A percentile compares a stretch with the other conserved stretches of the same genome.
Conservation (phyloP, 2,329 filamentous ascomycete genomes). For the Diatrype stigma region DNA sequence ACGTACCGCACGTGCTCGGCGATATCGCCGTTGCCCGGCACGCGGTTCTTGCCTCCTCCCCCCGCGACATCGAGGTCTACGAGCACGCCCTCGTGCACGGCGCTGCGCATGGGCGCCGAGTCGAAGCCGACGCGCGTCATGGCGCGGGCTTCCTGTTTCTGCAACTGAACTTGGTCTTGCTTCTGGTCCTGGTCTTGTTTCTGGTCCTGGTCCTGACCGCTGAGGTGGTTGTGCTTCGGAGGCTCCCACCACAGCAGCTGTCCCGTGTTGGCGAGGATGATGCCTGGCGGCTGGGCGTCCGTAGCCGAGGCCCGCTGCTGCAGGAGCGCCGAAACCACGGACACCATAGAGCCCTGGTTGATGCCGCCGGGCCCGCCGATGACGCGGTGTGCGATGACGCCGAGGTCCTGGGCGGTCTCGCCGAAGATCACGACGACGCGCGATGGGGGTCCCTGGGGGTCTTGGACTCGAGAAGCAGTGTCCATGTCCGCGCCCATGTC, state of each 20-base stretch:
- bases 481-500: conserved; percentile 45
- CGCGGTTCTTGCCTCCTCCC: conserved; percentile 57
- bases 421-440: conserved; percentile 73
- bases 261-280: conserved; percentile 75
- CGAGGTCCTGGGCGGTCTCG: conserved; percentile 67
- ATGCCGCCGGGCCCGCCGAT: conserved; percentile 62
- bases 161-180: too few relatives aligned
- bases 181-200: too few relatives aligned
- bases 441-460: too few relatives aligned
- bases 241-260: conserved; percentile 73
- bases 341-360: conserved; percentile 64
- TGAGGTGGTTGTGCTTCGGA: conserved; percentile 28
- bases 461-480: not conserved
- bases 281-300: conserved; percentile 42
- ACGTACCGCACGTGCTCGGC: conserved; percentile 62
- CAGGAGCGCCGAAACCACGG: conserved; percentile 50
- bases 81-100: conserved; percentile 52
- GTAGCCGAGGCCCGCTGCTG: conserved; percentile 29
- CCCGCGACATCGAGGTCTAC: too few relatives aligned
- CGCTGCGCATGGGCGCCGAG: conserved; percentile 56
- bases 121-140: conserved; percentile 57
- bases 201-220: too few relatives aligned
- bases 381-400: conserved; percentile 67
- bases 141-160: conserved; percentile 31
- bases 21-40: conserved; percentile 55